These are phyloP conservation scores for Santalum album DNA, from an alignment of 164 flowering plant genomes.

Conservation along the genomic window DNA sequence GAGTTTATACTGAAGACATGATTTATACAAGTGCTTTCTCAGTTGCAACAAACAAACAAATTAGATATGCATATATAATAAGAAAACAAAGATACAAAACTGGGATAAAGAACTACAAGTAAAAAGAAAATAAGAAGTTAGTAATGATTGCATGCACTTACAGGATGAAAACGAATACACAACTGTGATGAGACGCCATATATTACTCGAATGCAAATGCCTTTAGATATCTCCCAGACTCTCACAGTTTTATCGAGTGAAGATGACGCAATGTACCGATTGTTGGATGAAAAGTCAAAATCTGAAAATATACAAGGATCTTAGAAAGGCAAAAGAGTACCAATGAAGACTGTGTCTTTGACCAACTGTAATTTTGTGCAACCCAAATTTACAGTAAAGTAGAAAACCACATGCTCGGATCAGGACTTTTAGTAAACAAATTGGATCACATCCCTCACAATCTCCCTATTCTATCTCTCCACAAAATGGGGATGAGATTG, in stretches of 20 bases:
- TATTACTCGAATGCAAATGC: constrained; percentile 81
- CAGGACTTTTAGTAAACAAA: background rate
- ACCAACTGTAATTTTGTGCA: no score
- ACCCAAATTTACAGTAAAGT: no score
- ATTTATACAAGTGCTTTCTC: background rate
- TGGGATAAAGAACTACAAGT: background rate
- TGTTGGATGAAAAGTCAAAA: constrained; percentile 94
- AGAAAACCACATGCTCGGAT: background rate
- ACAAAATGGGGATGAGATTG: no score
- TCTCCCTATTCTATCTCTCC: no score
- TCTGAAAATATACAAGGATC: constrained; percentile 47
- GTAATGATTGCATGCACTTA: constrained; percentile 28
- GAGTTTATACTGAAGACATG: no score
- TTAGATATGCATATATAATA: background rate
- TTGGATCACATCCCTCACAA: no score
- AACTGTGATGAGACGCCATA: constrained; percentile 86
- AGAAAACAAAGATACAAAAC: background rate
- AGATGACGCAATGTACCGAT: constrained; percentile 93
- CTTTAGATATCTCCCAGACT: constrained; percentile 92
- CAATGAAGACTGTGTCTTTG: no score
- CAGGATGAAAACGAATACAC: constrained; percentile 97
- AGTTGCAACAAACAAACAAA: background rate
- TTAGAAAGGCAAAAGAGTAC: constrained; percentile 9
- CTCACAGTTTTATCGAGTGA: constrained; percentile 93
- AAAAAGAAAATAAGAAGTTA: background rate